phyloP scores from a whole-genome alignment of 257 asterid species.

The Plectranthus barbatus region DNA sequence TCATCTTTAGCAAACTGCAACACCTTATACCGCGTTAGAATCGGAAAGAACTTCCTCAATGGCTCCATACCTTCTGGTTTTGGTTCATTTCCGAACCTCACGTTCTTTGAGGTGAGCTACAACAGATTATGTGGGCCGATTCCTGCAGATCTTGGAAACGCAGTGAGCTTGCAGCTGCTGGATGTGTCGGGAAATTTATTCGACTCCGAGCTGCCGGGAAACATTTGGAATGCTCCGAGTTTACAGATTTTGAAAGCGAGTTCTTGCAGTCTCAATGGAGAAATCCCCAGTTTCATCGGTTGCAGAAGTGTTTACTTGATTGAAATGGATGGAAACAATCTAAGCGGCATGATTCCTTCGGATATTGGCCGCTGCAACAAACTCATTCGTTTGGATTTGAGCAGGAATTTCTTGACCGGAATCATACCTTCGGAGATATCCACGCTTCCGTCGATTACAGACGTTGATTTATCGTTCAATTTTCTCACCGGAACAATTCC shows the following conservation, averaged over 20 bases:
- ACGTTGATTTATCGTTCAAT: slow-evolving; percentile 70
- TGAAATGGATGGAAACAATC: slow-evolving; percentile 62
- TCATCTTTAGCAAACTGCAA: slow-evolving; percentile 56
- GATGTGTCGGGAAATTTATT: slow-evolving; percentile 58
- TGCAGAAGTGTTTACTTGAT: slow-evolving; percentile 53
- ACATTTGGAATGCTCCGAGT: slow-evolving; percentile 63
- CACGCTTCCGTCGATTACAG: slow-evolving; percentile 56
- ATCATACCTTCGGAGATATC: slow-evolving; percentile 96
- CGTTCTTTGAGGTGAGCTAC: slow-evolving; percentile 60
- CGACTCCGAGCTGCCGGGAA: slow-evolving; percentile 44
- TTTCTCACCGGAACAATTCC: slow-evolving; percentile 73
- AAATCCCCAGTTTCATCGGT: slow-evolving; percentile 68
- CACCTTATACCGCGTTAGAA: slow-evolving; percentile 46
- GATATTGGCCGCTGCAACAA: slow-evolving; percentile 75
- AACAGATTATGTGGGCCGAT: slow-evolving; percentile 57
- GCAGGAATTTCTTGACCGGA: slow-evolving; percentile 58
- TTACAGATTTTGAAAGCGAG: slow-evolving; percentile 59
- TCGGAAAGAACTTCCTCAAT: slow-evolving; percentile 62
- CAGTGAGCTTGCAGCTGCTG: slow-evolving; percentile 41
- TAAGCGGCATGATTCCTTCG: slow-evolving; percentile 76
- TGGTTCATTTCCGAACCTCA: slow-evolving; percentile 55
- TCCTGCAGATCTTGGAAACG: slow-evolving; percentile 63
- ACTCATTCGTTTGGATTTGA: slow-evolving; percentile 49
- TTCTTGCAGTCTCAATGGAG: slow-evolving; percentile 34
- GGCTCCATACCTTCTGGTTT: slow-evolving; percentile 81